Percentiles rank a stretch among this genome's conserved stretches.
These are phyloP conservation scores for Yamadazyma kitorensis DNA, from an alignment of 805 yeast species.

Conservation along the genomic window DNA sequence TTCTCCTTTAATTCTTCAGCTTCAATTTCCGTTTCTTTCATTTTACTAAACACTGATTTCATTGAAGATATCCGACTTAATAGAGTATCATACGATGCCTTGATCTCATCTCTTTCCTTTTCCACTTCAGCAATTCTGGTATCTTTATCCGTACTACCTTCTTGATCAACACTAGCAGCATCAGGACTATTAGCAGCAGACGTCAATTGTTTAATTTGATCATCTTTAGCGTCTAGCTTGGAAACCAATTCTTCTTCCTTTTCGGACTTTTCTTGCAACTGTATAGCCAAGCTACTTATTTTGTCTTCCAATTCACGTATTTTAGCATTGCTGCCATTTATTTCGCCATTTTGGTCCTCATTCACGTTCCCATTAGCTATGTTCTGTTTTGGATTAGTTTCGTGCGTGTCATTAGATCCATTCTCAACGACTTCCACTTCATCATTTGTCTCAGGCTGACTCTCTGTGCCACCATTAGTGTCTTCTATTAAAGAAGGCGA, in stretches of 20 bases:
- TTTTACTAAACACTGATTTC: conserved; percentile 68
- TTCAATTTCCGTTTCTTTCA: conserved; percentile 68
- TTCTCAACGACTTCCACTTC: not conserved
- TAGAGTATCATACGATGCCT: conserved; percentile 59
- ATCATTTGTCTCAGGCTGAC: not conserved
- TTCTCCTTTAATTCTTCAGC: conserved; percentile 52
- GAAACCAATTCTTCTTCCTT: conserved; percentile 1
- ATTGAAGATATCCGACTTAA: conserved; percentile 65
- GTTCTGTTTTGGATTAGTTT: not conserved
- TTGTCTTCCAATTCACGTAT: conserved; percentile 2
- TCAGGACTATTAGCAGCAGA: too few relatives aligned
- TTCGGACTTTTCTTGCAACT: conserved; percentile 8
- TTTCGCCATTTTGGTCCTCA: too few relatives aligned
- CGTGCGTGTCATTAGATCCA: not conserved
- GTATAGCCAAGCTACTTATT: conserved; percentile 5
- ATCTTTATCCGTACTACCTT: too few relatives aligned
- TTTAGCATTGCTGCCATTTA: too few relatives aligned
- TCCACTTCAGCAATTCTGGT: conserved; percentile 1
- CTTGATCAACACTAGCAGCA: too few relatives aligned
- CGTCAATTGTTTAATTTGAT: conserved; percentile 7
- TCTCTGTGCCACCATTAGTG: too few relatives aligned
- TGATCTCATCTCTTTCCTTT: conserved; percentile 55
- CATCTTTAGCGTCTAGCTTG: conserved; percentile 2
- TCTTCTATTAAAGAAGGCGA: too few relatives aligned
- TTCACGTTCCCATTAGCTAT: not conserved